Base-by-base conservation (phyloP, 768 basidiomycete genomes). In the Hemileccinum impolitum region DNA sequence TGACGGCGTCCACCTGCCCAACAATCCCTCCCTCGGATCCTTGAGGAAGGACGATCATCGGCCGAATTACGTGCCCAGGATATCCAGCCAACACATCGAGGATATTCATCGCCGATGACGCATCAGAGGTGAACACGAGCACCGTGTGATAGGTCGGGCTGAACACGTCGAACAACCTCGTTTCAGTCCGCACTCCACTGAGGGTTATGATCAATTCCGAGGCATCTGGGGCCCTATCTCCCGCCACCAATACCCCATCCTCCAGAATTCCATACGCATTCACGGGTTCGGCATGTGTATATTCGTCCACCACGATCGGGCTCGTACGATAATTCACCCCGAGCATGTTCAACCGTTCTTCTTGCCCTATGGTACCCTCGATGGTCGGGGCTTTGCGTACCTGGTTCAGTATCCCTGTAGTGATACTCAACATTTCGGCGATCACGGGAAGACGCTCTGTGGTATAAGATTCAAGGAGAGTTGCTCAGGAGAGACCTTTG, bases 291-390 rank as follows among this genome's bases (percentile, higher is more conserved):
- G 39, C 12, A 2, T 37, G 17, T 0, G 41, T 40, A 51, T 51
- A 19, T 14, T 56, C 56, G 31, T 80, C 79, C 12, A 75, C 19
- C 2, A 80, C 65, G n/a, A 79, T 67, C 0, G 72, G 52, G 55
- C 79, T 80, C 62, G 73, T 72, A 10, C 80, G 70, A 54, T 76
- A 81, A 61, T 81, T 81, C 34, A 80, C 67, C 9, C 76, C 77
- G 30, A 79, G 71, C 59, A 76, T 75, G 18, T 61, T 53, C 5
- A 76, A 51, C 3, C n/a, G n/a, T 59, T 54, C 15, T 58, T 6
- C 25, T 37, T 35, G 23, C 34, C 35, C 13, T 26, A 23, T 28
- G 15, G 32, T 14, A 2, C n/a, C 6, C n/a, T 14, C n/a, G 35
- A 17, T 7, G 8, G 26, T 17, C n/a, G 2, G 6, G 6, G 8